These are phyloP conservation scores for Carnegiea gigantea DNA, from an alignment of 179 eudicot species.

Conservation along the genomic window DNA sequence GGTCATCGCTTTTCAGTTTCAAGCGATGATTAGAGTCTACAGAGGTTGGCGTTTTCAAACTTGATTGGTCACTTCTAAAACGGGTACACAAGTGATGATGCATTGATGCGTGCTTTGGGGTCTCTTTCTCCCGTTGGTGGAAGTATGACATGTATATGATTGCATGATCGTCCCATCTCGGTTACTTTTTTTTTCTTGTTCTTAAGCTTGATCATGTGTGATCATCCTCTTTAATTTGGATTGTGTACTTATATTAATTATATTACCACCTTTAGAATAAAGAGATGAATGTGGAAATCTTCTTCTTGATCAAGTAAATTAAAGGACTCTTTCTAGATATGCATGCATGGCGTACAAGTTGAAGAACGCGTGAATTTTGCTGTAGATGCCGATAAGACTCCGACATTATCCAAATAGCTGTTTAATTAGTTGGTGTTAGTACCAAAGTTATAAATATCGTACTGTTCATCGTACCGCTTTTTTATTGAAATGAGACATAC, in stretches of 20 bases:
- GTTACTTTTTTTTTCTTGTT: neutral
- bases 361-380: neutral
- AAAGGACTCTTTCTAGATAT: conserved; percentile 3
- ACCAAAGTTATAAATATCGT: no score
- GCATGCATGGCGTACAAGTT: neutral
- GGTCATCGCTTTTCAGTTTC: neutral
- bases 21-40: neutral
- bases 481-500: no score
- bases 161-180: conserved; percentile 9
- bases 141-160: conserved; percentile 24
- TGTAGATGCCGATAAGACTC: neutral
- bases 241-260: neutral
- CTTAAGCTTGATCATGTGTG: neutral
- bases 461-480: no score
- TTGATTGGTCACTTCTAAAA: conserved; percentile 17
- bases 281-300: neutral
- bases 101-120: neutral
- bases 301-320: neutral
- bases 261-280: neutral
- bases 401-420: neutral
- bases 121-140: conserved; percentile 25
- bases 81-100: neutral
- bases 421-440: neutral
- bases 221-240: neutral
- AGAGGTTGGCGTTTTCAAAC: neutral